These are phyloP conservation scores for Talaromyces funiculosus DNA, from an alignment of 2,329 filamentous ascomycete species.

Conservation along the genomic window DNA sequence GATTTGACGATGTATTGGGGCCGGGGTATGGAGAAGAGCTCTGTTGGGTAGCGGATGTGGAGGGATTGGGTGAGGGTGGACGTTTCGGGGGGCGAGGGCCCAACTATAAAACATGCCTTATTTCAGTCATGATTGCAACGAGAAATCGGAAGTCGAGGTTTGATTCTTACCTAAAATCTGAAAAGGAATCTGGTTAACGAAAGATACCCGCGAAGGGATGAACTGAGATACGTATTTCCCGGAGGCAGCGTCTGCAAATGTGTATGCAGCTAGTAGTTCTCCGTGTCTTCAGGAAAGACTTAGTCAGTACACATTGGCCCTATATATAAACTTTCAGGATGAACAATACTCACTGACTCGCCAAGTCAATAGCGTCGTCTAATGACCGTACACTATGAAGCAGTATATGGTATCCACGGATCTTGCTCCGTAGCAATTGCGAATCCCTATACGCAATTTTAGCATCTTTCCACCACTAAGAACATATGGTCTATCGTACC, in stretches of 20 bases:
- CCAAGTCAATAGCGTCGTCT: conserved; percentile 51
- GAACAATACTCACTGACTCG: conserved; percentile 26
- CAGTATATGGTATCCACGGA: conserved; percentile 38
- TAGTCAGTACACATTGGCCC: background rate
- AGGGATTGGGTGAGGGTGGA: conserved; percentile 32
- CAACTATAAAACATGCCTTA: background rate
- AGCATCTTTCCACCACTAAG: background rate
- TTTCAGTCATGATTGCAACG: background rate
- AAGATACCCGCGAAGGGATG: conserved; percentile 46
- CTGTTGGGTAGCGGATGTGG: conserved; percentile 36
- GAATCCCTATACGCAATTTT: background rate
- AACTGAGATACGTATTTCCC: conserved; percentile 59
- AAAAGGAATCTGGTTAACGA: conserved; percentile 54
- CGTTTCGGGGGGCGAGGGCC: conserved; percentile 18
- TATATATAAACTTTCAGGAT: background rate
- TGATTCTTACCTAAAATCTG: conserved; percentile 43
- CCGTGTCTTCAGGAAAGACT: conserved; percentile 16
- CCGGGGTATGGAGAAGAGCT: conserved; percentile 42
- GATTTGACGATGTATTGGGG: conserved; percentile 38
- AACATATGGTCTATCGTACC: background rate
- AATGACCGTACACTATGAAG: conserved; percentile 47
- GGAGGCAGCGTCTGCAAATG: conserved; percentile 46
- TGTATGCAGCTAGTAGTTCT: conserved; percentile 45
- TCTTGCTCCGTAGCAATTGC: conserved; percentile 34
- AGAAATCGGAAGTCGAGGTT: background rate